A percentile compares a stretch with the other conserved stretches of the same genome.
These are phyloP conservation scores for Vitis hybrid DNA, from an alignment of 177 flowering plant genomes.

Conservation along the genomic window DNA sequence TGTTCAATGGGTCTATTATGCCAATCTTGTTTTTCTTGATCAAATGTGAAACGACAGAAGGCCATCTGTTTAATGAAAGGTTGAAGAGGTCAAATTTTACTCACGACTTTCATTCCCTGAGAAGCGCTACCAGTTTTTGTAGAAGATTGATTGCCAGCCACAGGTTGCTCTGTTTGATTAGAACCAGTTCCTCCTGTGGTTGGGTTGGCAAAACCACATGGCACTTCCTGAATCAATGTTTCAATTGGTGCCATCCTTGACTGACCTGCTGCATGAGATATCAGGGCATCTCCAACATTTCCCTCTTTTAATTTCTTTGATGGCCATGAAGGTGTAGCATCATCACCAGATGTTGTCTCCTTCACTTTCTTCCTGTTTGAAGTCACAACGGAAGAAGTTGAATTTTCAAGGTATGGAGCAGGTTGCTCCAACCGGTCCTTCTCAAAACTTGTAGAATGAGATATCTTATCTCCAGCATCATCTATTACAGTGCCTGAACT, in stretches of 20 bases:
- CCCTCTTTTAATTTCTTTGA: conserved; percentile 4
- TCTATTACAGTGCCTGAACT: background rate
- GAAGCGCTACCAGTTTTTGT: conserved; percentile 9
- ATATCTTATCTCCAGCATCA: conserved; percentile 8
- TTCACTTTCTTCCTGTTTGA: conserved; percentile 9
- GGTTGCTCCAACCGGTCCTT: conserved; percentile 16
- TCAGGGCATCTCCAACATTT: background rate
- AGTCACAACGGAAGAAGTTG: background rate
- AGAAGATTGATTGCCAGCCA: conserved; percentile 12
- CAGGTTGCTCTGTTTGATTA: conserved; percentile 2
- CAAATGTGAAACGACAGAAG: background rate
- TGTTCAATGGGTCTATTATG: background rate
- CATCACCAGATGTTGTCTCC: background rate
- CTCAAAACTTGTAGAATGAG: conserved; percentile 3
- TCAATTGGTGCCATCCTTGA: background rate
- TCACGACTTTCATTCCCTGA: conserved; percentile 25
- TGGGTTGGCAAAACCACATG: conserved; percentile 1
- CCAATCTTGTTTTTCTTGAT: background rate
- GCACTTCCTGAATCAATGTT: conserved; percentile 4
- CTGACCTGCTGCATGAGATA: conserved; percentile 1
- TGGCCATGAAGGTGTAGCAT: background rate
- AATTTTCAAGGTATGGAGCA: conserved; percentile 9
- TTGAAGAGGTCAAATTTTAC: conserved; percentile 9
- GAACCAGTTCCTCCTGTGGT: conserved; percentile 4
- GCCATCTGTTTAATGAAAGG: background rate